These are phyloP conservation scores for Dictyostelium purpureum DNA, from an alignment of 78 protist species.

Conservation along the genomic window DNA sequence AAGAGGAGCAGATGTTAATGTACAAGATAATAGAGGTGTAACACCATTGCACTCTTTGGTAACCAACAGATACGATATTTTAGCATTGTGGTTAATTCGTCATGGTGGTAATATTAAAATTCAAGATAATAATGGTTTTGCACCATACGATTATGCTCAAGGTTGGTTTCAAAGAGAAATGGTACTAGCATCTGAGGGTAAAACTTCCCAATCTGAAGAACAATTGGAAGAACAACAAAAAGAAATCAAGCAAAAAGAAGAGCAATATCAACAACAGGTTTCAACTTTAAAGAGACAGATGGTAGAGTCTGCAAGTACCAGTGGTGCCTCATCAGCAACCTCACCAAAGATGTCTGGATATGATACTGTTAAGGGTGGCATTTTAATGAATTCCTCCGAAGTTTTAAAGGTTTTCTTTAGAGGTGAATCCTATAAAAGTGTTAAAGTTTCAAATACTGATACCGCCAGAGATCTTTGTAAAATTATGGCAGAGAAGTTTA, in stretches of 20 bases:
- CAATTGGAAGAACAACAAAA: not conserved
- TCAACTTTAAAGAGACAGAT: not conserved
- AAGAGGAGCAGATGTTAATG: constrained; percentile 64
- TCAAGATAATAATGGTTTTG: constrained; percentile 26
- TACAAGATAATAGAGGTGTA: constrained; percentile 56
- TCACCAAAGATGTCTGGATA: not conserved
- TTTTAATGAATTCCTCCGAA: not conserved
- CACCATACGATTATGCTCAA: constrained; percentile 62
- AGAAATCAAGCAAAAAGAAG: not conserved
- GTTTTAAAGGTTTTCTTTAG: constrained; percentile 44
- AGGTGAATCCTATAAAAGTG: constrained; percentile 24
- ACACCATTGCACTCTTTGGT: constrained; percentile 68
- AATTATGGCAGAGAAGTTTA: constrained; percentile 50
- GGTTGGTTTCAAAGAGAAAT: constrained; percentile 71
- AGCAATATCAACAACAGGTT: not conserved
- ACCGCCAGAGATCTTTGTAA: constrained; percentile 52
- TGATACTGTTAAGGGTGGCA: constrained; percentile 15
- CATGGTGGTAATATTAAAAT: constrained; percentile 56
- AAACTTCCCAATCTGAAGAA: constrained; percentile 1
- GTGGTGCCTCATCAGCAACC: not conserved
- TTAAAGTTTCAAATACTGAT: constrained; percentile 19
- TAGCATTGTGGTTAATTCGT: constrained; percentile 63
- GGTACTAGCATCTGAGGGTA: constrained; percentile 69
- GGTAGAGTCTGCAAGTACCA: not conserved
- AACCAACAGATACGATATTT: constrained; percentile 42